Evolutionary conservation across 805 yeast species (phyloP).

Genomic region (Hanseniaspora mollemarum): DNA sequence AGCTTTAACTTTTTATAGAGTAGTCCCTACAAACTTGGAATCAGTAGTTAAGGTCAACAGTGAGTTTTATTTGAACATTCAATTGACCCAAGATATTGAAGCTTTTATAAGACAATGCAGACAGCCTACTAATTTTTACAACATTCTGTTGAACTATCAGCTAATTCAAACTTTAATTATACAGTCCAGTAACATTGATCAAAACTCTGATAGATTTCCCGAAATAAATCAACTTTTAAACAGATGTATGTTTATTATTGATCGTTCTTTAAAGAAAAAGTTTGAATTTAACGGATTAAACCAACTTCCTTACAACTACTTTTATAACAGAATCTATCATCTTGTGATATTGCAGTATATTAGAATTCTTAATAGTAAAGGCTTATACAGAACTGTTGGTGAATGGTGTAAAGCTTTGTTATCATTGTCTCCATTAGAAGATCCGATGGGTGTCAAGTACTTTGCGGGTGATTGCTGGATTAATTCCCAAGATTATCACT

Average conservation of each 20-base stretch:
- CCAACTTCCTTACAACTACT: conserved; percentile 64
- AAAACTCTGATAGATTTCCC: conserved; percentile 27
- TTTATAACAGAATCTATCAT: conserved; percentile 67
- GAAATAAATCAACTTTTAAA: conserved; percentile 66
- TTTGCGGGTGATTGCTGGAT: conserved; percentile 72
- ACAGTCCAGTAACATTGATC: conserved; percentile 11
- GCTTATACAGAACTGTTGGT: conserved; percentile 67
- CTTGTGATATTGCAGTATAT: conserved; percentile 63
- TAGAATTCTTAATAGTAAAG: conserved; percentile 57
- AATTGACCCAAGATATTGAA: conserved; percentile 70
- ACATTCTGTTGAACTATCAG: conserved; percentile 11
- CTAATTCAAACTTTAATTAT: conserved; percentile 7
- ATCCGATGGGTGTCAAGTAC: conserved; percentile 74
- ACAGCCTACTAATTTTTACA: conserved; percentile 10
- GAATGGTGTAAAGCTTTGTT: conserved; percentile 60
- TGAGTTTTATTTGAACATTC: conserved; percentile 52
- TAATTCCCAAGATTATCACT: conserved; percentile 51
- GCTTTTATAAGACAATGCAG: conserved; percentile 35
- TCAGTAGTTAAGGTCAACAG: conserved; percentile 29
- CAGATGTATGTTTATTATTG: conserved; percentile 67
- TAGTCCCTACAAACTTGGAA: conserved; percentile 34
- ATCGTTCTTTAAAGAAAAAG: conserved; percentile 54
- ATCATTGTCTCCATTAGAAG: conserved; percentile 62
- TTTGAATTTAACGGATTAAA: conserved; percentile 45
- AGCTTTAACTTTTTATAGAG: conserved; percentile 39